Base-by-base conservation (phyloP, 352 stramenopile genomes). In the Globisporangium megalacanthum region DNA sequence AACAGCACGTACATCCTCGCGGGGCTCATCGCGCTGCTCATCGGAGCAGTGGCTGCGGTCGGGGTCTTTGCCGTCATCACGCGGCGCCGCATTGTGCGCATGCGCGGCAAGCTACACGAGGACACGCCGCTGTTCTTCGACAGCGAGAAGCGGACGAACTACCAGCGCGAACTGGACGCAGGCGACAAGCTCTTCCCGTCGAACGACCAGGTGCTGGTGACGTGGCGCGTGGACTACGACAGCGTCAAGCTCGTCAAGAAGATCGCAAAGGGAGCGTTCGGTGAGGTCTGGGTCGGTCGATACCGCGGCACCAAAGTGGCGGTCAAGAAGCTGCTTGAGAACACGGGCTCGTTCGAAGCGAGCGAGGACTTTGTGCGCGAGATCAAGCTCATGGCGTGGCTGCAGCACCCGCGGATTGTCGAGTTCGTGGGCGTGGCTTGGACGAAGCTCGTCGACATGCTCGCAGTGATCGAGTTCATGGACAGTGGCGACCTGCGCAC, bases 101-200 rank as follows among this genome's bases (percentile, higher is more conserved):
- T 80, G 20, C 75, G 73, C 35, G 75, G 79, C 33, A 77, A 67
- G 31, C 66, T 88, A n/a, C 78, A 88, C 51, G 78, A 88, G 49
- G 70, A 81, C n/a, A 88, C 78, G 19, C 78, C 78, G 29, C 58
- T 88, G 39, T 88, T 86, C 65, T 88, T 88, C 42, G 78, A 88
- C 59, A 83, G 81, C 22, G 78, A 73, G 54, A 70, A 79, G 67
- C 72, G 78, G 25, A 61, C 64, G 15, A 70, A 66, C 50, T 88
- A 88, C 61, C 68, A 84, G 56, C 76, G 77, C 41, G 78, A 88
- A 37, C 66, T 88, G 29, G 72, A 70, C 11, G 74, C 72, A 0
- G 77, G 72, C 35, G 75, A 88, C 54, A 76, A 74, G 58, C 68
- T 88, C 29, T 88, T 88, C 53, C 78, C 78, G 35, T 88, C 78